Conservation (phyloP, 495 filamentous ascomycete genomes). For the Darksidea phi region DNA sequence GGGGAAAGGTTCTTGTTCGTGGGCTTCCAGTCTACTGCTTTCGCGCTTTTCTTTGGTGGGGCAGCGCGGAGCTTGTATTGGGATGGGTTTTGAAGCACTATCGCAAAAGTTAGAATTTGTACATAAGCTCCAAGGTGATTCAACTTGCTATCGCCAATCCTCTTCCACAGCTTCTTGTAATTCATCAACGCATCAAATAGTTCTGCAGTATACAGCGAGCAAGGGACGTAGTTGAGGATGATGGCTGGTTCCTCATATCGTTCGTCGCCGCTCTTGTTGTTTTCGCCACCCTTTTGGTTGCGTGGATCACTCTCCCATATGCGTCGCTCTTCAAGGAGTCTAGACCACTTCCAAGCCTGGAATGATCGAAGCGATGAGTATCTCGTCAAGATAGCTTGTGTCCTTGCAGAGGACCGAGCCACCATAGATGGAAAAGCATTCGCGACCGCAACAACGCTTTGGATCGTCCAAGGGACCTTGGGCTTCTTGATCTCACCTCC, state of each 20-base stretch:
- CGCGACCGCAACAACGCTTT: constrained; percentile 38
- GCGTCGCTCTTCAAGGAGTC: constrained; percentile 10
- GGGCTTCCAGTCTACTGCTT: constrained; percentile 5
- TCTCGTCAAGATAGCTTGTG: constrained; percentile 37
- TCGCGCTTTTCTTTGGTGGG: not conserved
- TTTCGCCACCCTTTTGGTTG: constrained; percentile 25
- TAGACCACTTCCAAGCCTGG: constrained; percentile 36
- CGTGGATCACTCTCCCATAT: constrained; percentile 23
- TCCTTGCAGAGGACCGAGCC: constrained; percentile 38
- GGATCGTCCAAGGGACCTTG: constrained; percentile 38
- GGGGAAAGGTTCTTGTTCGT: constrained; percentile 10
- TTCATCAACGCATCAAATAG: constrained; percentile 43
- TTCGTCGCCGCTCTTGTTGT: constrained; percentile 29
- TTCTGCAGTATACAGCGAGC: constrained; percentile 41
- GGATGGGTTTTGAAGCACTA: constrained; percentile 29
- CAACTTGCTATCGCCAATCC: constrained; percentile 35
- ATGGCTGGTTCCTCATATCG: constrained; percentile 36
- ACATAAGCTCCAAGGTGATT: not conserved
- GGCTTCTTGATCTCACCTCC: constrained; percentile 43
- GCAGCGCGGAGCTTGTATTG: constrained; percentile 22
- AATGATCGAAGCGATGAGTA: constrained; percentile 41
- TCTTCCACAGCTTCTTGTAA: constrained; percentile 40
- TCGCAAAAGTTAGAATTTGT: not conserved
- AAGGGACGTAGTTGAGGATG: constrained; percentile 41
- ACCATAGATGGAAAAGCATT: constrained; percentile 42